Conservation (phyloP, 2,329 filamentous ascomycete species). For the Sporothrix brasiliensis region DNA sequence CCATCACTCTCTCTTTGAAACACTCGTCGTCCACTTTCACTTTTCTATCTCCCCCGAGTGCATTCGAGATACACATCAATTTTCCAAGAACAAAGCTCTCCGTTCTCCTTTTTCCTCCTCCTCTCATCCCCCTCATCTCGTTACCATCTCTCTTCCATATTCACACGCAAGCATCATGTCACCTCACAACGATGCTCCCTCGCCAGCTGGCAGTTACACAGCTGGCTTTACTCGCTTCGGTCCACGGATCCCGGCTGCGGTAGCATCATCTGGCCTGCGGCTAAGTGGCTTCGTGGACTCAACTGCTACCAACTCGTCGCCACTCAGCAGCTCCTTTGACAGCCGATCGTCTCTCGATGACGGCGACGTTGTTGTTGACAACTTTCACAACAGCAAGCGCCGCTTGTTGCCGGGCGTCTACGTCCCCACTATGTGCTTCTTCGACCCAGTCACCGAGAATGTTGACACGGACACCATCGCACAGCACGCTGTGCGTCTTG, state of each 20-base stretch:
- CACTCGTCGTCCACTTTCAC: not conserved
- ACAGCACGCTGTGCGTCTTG: slow-evolving; percentile 68
- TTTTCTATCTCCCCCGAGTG: not conserved
- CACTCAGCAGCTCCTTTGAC: slow-evolving; percentile 50
- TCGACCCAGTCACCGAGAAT: slow-evolving; percentile 65
- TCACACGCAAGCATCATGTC: slow-evolving; percentile 43
- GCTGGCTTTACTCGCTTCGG: slow-evolving; percentile 46
- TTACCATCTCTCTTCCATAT: not conserved
- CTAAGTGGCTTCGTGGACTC: slow-evolving; percentile 37
- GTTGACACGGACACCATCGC: slow-evolving; percentile 65
- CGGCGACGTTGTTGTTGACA: slow-evolving; percentile 12
- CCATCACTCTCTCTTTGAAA: not conserved
- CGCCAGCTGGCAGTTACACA: slow-evolving; percentile 52
- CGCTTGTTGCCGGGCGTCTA: slow-evolving; percentile 61
- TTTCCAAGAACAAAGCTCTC: too few species aligned
- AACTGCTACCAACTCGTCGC: slow-evolving; percentile 42
- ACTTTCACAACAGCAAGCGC: slow-evolving; percentile 38
- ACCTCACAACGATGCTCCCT: slow-evolving; percentile 53
- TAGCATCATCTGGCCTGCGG: slow-evolving; percentile 42
- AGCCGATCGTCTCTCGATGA: slow-evolving; percentile 43
- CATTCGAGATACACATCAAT: too few species aligned
- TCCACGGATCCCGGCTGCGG: slow-evolving; percentile 39
- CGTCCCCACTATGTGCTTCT: slow-evolving; percentile 75
- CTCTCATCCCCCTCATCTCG: not conserved
- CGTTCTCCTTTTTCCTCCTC: not conserved